Conservation (phyloP, 2,329 filamentous ascomycete genomes). For the Beauveria medogensis region DNA sequence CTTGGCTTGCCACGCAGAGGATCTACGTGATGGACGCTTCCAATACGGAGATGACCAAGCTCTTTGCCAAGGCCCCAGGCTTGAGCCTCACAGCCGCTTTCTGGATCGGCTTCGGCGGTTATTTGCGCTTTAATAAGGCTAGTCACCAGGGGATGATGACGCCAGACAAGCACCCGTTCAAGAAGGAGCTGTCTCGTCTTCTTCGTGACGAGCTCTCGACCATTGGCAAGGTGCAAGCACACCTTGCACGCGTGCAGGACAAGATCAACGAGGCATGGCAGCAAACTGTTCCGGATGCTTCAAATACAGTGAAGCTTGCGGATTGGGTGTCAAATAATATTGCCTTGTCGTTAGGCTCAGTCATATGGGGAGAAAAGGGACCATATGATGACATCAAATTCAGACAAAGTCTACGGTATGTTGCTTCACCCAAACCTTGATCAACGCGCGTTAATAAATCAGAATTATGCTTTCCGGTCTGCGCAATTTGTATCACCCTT, state of each 20-base stretch:
- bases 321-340: not conserved
- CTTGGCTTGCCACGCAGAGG: not conserved
- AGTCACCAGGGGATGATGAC: conserved; percentile 8
- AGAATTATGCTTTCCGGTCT: conserved; percentile 4
- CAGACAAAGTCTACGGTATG: conserved; percentile 4
- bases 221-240: not conserved
- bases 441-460: not conserved
- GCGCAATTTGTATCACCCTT: not conserved
- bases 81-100: conserved; percentile 5
- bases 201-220: conserved; percentile 6
- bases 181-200: conserved; percentile 7
- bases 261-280: conserved; percentile 3
- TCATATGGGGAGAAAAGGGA: conserved; percentile 6
- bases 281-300: not conserved
- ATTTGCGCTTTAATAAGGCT: conserved; percentile 7
- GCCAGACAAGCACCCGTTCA: conserved; percentile 7
- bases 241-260: not conserved
- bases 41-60: conserved; percentile 8
- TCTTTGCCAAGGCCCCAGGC: conserved; percentile 5
- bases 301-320: not conserved
- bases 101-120: conserved; percentile 7
- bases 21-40: conserved; percentile 5
- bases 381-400: conserved; percentile 1
- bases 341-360: conserved; percentile 4
- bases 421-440: not conserved